phyloP scores from a whole-genome alignment of 257 asterid genomes.

The Lantana camara region DNA sequence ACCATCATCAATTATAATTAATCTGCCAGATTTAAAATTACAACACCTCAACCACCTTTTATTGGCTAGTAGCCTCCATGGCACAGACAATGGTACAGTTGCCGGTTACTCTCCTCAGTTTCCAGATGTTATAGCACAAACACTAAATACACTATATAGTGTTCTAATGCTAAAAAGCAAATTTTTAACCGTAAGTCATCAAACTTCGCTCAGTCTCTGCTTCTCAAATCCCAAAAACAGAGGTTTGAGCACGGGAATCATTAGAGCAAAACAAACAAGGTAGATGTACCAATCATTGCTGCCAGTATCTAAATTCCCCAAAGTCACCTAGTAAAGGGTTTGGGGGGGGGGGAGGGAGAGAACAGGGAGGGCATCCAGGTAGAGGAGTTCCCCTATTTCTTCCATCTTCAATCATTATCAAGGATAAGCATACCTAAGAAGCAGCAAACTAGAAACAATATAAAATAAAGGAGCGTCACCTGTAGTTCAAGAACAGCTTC shows the following conservation, averaged over 20 bases:
- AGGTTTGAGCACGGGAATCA: neutral
- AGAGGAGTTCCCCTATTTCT: conserved; percentile 21
- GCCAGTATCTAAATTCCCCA: neutral
- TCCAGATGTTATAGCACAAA: conserved; percentile 7
- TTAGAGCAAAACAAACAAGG: conserved; percentile 18
- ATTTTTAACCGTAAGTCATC: conserved; percentile 1
- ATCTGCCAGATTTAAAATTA: neutral
- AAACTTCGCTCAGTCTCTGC: neutral
- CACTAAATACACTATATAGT: neutral
- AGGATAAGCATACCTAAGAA: conserved; percentile 13
- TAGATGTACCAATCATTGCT: conserved; percentile 5
- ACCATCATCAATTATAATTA: neutral
- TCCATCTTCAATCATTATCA: conserved; percentile 9
- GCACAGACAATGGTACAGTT: conserved; percentile 1
- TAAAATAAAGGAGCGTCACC: conserved; percentile 50
- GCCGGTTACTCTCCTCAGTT: conserved; percentile 17
- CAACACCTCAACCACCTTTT: conserved; percentile 13
- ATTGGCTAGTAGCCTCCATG: conserved; percentile 5
- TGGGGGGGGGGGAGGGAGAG: neutral
- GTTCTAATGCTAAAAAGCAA: conserved; percentile 14
- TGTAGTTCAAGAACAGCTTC: conserved; percentile 99
- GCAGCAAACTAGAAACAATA: neutral
- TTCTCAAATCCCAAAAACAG: neutral
- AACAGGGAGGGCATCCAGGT: conserved; percentile 14
- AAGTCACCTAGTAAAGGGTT: neutral